Percentiles rank a stretch among this genome's conserved stretches.
Conservation (phyloP, 371 early-diverging fungal species). For the Conidiobolus incongruus region DNA sequence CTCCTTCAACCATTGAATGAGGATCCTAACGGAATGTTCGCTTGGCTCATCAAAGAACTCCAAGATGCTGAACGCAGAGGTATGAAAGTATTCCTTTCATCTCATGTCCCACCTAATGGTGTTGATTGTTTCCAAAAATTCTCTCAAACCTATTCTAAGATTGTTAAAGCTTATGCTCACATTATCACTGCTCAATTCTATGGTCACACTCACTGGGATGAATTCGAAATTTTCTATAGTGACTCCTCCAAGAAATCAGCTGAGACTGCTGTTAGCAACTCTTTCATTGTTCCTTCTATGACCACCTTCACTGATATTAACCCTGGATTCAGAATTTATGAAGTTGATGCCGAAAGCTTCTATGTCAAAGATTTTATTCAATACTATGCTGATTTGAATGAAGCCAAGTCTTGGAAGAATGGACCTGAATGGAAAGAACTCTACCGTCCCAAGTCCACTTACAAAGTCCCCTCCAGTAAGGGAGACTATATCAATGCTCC, state of each 20-base stretch:
- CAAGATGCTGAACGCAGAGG: slow-evolving; percentile 5
- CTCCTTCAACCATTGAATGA: neutral
- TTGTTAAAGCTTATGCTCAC: slow-evolving; percentile 4
- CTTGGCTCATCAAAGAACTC: slow-evolving; percentile 5
- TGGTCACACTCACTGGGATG: slow-evolving; percentile 8
- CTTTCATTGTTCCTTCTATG: slow-evolving; percentile 7
- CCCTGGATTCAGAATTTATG: slow-evolving; percentile 7
- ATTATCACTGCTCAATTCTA: slow-evolving; percentile 8
- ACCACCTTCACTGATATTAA: slow-evolving; percentile 5
- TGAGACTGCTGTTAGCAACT: slow-evolving; percentile 1
- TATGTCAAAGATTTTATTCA: slow-evolving; percentile 5
- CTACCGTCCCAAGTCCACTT: slow-evolving; percentile 4
- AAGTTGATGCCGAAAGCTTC: slow-evolving; percentile 4
- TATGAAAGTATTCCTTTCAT: slow-evolving; percentile 5
- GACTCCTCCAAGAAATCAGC: neutral
- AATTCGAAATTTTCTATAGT: slow-evolving; percentile 6
- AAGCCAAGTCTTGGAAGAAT: neutral
- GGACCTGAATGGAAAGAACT: slow-evolving; percentile 3
- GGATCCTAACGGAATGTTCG: slow-evolving; percentile 7
- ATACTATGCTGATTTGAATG: slow-evolving; percentile 5
- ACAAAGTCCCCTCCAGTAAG: neutral
- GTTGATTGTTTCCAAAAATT: slow-evolving; percentile 3
- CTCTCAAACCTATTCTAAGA: slow-evolving; percentile 1
- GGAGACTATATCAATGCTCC: neutral
- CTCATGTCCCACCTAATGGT: slow-evolving; percentile 1